Base-by-base conservation (phyloP, 805 yeast genomes). In the Diddensiella caesifluorescens region DNA sequence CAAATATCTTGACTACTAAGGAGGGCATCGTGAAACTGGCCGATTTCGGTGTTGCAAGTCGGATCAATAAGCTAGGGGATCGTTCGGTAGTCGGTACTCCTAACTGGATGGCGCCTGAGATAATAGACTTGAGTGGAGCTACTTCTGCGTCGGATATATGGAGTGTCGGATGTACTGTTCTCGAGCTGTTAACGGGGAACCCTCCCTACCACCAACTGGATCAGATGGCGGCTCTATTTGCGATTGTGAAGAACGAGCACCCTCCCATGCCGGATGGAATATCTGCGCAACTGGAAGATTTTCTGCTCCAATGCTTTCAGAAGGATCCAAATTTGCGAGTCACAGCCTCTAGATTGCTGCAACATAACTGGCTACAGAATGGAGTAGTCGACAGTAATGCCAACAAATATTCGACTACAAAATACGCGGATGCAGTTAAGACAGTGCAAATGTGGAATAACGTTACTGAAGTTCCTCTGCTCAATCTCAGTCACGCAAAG, bases 41-140 rank as follows among this genome's bases (percentile, higher is more conserved):
- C 2, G 90, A 82, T 59, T 82, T 83, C 57, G 92, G 92, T 1
- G 85, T 83, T 5, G 85, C 89, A 15, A 73, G 82, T 4, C 68
- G 68, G 59, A 48, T 56, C 43, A n/a, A 60, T 63, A 44, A 54
- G 44, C 46, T 22, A 15, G 39, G 45, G 36, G 50, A 44, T 9
- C 42, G 41, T 20, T 46, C 58, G 13, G 57, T 60, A 55, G 78
- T 76, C 12, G 98, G 98, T 1, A 87, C 97, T 0, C 95, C 97
- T 0, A 84, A 90, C 58, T 92, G 97, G 97, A 89, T 92, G 96
- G 97, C 98, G 0, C 98, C 98, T 0, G 98, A 92, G 57, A 79
- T 94, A 2, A 83, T 92, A 3, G 69, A 80, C 31, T 79, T 87
- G 52, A 84, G 82, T 54, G 95, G 94, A 2, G 83, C 90, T 1